Base-by-base conservation (phyloP, 2,329 filamentous ascomycete species). In the Arthrinium phaeospermum region DNA sequence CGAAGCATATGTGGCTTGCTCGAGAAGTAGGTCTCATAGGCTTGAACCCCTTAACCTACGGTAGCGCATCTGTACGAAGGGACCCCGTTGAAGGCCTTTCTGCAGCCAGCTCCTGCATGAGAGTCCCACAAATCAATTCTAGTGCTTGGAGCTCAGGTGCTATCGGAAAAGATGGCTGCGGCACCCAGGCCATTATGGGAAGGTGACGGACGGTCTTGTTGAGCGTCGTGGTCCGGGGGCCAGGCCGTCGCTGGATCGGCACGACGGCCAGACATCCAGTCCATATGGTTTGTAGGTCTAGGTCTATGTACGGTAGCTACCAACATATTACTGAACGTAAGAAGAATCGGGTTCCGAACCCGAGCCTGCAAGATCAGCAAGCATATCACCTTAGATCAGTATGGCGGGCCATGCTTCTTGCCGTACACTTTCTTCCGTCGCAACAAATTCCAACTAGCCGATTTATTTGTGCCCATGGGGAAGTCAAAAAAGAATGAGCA, bases 11-110 rank as follows among this genome's bases (percentile, higher is more conserved):
- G 53, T 61, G 53, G 53, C 53, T 61, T 61, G 53, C 53, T 34
- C 6, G 13, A 61, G 30, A 61, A 61, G 53, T 22, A 37, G 51
- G 53, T 37, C 53, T 61, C 53, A 61, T 61, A 61, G 53, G 53
- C 53, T 61, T 30, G 53, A 37, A 61, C 53, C 53, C 53, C 53
- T 61, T 61, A 27, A 13, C 53, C 30, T 61, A 61, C 53, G 30
- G 30, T 61, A 61, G 53, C 53, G 53, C 19, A 37, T 61, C 53
- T 61, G 53, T 61, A 61, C 53, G 53, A 61, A 61, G 53, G 53
- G 53, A 37, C 53, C 53, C 53, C 53, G 30, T 61, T 61, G 53
- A 37, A 37, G 30, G 30, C 19, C 53, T 61, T 61, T 61, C 53
- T 61, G 53, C 53, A 61, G 53, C 30, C 53, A 12, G 19, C 53